phyloP scores from a whole-genome alignment of 1,284 basidiomycete species.

The Mrakiaceae sp. region DNA sequence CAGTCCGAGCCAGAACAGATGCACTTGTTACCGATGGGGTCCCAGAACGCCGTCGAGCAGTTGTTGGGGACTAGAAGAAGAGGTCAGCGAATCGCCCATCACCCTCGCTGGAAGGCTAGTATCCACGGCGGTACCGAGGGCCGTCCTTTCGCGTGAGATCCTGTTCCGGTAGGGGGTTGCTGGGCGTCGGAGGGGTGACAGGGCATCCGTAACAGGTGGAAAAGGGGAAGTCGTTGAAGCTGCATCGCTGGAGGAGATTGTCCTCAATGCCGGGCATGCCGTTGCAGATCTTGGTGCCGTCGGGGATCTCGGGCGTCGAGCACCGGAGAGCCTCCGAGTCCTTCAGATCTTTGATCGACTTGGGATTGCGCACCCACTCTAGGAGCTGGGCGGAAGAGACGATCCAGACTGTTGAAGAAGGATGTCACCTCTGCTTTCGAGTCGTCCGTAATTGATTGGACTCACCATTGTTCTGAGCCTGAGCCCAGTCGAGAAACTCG shows the following conservation, averaged over 20 bases:
- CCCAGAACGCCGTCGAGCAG: conserved; percentile 69
- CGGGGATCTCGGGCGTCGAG: conserved; percentile 47
- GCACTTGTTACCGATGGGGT: conserved; percentile 54
- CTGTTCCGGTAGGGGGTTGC: conserved; percentile 55
- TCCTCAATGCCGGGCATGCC: conserved; percentile 54
- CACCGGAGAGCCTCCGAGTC: conserved; percentile 48
- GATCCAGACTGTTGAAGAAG: conserved; percentile 50
- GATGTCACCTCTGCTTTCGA: background rate
- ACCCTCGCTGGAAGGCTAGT: too few species aligned
- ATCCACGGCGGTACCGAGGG: conserved; percentile 46
- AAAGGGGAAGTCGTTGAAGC: conserved; percentile 62
- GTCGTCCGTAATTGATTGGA: background rate
- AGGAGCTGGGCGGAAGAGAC: conserved; percentile 62
- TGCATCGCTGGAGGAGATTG: conserved; percentile 48
- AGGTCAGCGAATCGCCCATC: too few species aligned
- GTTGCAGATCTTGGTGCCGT: conserved; percentile 53
- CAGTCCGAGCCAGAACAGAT: conserved; percentile 48
- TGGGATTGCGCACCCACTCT: conserved; percentile 61
- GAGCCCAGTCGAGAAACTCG: conserved; percentile 68
- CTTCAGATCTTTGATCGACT: conserved; percentile 50
- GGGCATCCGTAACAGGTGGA: conserved; percentile 70
- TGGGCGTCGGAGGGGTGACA: conserved; percentile 41
- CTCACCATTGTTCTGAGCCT: conserved; percentile 53
- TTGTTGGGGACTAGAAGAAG: conserved; percentile 39
- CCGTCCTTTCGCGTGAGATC: conserved; percentile 30